These are phyloP conservation scores for Stachybotrys chartarum DNA, from an alignment of 2,329 filamentous ascomycete genomes.

Conservation along the genomic window DNA sequence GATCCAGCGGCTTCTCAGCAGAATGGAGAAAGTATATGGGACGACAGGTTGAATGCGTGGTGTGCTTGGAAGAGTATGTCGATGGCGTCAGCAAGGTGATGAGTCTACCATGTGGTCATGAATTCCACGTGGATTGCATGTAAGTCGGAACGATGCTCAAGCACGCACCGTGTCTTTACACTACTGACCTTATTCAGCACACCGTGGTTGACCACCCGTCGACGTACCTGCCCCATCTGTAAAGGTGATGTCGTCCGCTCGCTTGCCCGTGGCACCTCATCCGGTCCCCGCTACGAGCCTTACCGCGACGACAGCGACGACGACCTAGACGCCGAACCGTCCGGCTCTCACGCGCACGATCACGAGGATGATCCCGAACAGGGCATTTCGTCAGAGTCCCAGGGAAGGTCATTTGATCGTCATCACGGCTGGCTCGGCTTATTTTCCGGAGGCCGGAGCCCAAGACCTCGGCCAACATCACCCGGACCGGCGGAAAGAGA, in stretches of 20 bases:
- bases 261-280: conserved; percentile 47
- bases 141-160: conserved; percentile 44
- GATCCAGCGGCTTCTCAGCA: conserved; percentile 29
- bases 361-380: conserved; percentile 35
- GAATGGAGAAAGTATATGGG: conserved; percentile 63
- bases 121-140: conserved; percentile 99
- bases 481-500: conserved; percentile 7
- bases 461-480: conserved; percentile 12
- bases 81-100: conserved; percentile 93
- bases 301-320: conserved; percentile 48
- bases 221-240: conserved; percentile 96
- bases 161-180: neutral
- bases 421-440: conserved; percentile 30
- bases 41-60: conserved; percentile 79
- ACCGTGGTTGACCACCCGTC: conserved; percentile 90
- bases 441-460: conserved; percentile 23
- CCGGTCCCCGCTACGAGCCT: conserved; percentile 44
- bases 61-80: conserved; percentile 93
- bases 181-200: conserved; percentile 51
- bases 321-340: conserved; percentile 28
- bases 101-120: conserved; percentile 94
- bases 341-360: conserved; percentile 20
- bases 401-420: conserved; percentile 12
- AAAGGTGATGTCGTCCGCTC: conserved; percentile 89
- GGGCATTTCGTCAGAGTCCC: conserved; percentile 21